Base-by-base conservation (phyloP, 345 rosid species). In the Cardamine occulta region DNA sequence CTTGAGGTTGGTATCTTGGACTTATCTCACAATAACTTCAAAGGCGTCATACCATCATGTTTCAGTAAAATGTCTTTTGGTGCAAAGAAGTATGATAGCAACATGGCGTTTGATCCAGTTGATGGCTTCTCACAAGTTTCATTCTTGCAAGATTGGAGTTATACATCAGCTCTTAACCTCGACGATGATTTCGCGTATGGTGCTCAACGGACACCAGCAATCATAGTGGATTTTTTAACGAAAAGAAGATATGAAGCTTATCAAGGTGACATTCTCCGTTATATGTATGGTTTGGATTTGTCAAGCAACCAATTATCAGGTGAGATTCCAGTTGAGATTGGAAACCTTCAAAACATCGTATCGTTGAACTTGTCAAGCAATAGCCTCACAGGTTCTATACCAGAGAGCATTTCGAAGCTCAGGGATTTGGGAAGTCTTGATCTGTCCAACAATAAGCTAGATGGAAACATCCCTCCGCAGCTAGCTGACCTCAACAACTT, bases 361-460 rank as follows among this genome's bases (percentile, higher is more conserved):
- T 73, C 84, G 17, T 68, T 91, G 72, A 74, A 73, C 7, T 57
- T 91, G 68, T 85, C 87, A 74, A 74, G 57, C n/a, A 91, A 87
- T 81, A 61, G 26, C 42, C 74, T 91, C 8, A 84, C 83, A 6
- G 91, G 94, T 19, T 61, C 74, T 63, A 86, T 89, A 62, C 91
- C 94, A 1, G 80, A 40, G 11, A 83, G 82, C 19, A 55, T 91
- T 61, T 80, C 91, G 5, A 85, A 68, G 69, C 80, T 89, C 10
- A 57, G 75, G 14, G 75, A 80, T 19, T 75, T 91, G 40, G 76
- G 74, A 4, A 35, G 74, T 32, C 75, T 89, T 44, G 79, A 91
- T 79, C 79, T 88, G 26, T 85, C 97, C 18, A 78, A 83, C 24
- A 91, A 91, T 70, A 75, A 77, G 53, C 77, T 91, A 68, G 78